These are phyloP conservation scores for Saccharomycopsis sp. DNA, from an alignment of 805 yeast genomes.

Conservation along the genomic window DNA sequence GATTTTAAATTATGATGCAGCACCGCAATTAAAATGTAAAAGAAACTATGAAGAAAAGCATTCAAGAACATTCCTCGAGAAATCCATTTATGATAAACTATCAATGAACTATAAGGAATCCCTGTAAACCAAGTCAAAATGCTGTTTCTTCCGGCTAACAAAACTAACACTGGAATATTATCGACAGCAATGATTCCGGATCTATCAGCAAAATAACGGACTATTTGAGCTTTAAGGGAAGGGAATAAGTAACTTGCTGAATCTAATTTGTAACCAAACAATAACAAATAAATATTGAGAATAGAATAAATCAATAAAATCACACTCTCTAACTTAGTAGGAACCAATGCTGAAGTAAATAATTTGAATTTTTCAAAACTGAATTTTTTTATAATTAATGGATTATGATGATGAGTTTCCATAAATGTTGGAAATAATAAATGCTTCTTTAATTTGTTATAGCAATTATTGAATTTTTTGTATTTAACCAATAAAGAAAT, in stretches of 20 bases:
- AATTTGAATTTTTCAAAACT: background rate
- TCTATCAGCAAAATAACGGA: constrained; percentile 33
- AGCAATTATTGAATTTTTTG: constrained; percentile 35
- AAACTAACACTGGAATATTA: constrained; percentile 41
- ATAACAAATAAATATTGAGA: constrained; percentile 24
- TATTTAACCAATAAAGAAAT: constrained; percentile 33
- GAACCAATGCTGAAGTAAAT: constrained; percentile 19
- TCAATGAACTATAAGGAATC: constrained; percentile 51
- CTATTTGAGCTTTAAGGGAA: constrained; percentile 25
- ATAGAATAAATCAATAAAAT: constrained; percentile 25
- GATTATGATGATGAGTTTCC: background rate
- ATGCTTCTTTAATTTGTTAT: background rate
- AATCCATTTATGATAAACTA: constrained; percentile 57
- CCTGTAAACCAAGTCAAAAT: constrained; percentile 50
- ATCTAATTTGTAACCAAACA: constrained; percentile 22
- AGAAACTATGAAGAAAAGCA: constrained; percentile 8
- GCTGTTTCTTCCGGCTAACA: constrained; percentile 68
- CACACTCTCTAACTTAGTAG: constrained; percentile 30
- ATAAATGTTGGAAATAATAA: constrained; percentile 1
- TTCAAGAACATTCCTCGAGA: constrained; percentile 33
- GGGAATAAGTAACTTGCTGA: constrained; percentile 29
- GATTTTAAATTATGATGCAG: background rate
- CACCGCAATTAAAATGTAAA: background rate
- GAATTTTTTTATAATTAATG: background rate
- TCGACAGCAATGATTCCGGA: constrained; percentile 26